Evolutionary conservation across 345 rosid genomes (phyloP).

Genomic region (Mallotus nudiflorus): DNA sequence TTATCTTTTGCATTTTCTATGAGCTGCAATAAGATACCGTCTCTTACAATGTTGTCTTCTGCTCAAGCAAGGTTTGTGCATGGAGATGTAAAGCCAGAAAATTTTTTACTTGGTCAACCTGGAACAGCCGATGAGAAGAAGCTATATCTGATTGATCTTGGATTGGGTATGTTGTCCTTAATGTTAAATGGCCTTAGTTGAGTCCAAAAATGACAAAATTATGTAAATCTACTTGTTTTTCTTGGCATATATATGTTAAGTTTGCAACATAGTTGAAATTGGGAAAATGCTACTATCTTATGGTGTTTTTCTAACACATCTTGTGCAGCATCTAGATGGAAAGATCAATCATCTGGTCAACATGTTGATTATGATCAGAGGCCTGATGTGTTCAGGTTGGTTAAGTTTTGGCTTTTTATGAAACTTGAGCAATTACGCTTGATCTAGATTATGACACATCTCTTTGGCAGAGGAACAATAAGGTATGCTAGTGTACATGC

Average conservation of each 20-base stretch:
- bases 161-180: slow-evolving; percentile 26
- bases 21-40: neutral
- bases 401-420: neutral
- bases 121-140: slow-evolving; percentile 34
- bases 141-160: slow-evolving; percentile 36
- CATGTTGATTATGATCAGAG: slow-evolving; percentile 41
- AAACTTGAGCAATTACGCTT: neutral
- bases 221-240: neutral
- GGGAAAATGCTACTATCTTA: neutral
- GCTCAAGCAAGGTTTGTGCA: slow-evolving; percentile 30
- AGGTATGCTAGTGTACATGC: slow-evolving; percentile 40
- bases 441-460: neutral
- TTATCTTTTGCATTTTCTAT: neutral
- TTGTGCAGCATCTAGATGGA: slow-evolving; percentile 35
- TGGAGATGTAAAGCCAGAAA: slow-evolving; percentile 39
- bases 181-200: neutral
- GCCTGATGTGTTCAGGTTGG: slow-evolving; percentile 34
- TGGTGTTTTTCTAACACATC: neutral
- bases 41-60: slow-evolving; percentile 1
- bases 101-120: slow-evolving; percentile 38
- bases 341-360: slow-evolving; percentile 30
- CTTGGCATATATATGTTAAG: neutral
- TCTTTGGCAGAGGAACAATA: slow-evolving; percentile 30
- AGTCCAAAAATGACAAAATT: neutral
- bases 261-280: slow-evolving; percentile 1